phyloP scores from a whole-genome alignment of 805 yeast genomes.

The Suhomyces xylopsoci region DNA sequence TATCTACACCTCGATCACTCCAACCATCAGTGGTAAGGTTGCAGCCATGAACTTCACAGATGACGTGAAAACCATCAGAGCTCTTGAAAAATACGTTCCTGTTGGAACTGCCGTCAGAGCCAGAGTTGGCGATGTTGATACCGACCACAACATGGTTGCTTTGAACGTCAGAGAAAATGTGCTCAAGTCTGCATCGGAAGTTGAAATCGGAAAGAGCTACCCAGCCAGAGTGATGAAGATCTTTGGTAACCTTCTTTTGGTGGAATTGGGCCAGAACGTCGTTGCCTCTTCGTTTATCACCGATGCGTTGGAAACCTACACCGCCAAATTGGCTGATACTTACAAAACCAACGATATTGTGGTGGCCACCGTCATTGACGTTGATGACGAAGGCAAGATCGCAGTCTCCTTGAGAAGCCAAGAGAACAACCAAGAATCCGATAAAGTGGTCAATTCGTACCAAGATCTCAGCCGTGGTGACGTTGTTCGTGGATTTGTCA shows the following conservation, averaged over 20 bases:
- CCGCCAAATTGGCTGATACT: slow-evolving; percentile 47
- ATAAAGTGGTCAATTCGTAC: slow-evolving; percentile 46
- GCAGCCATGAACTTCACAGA: slow-evolving; percentile 62
- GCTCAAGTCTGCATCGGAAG: slow-evolving; percentile 44
- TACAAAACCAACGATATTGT: slow-evolving; percentile 53
- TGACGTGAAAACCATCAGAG: slow-evolving; percentile 43
- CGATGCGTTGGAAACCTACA: slow-evolving; percentile 72
- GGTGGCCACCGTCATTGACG: slow-evolving; percentile 51
- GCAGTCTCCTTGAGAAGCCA: slow-evolving; percentile 61
- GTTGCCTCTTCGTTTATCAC: slow-evolving; percentile 67
- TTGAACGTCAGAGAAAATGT: slow-evolving; percentile 49
- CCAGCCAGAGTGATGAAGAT: slow-evolving; percentile 65
- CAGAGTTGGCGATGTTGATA: slow-evolving; percentile 51
- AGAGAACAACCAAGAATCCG: slow-evolving; percentile 46
- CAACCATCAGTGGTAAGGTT: slow-evolving; percentile 63
- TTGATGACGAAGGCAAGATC: slow-evolving; percentile 54
- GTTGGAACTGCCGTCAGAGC: slow-evolving; percentile 68
- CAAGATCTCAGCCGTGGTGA: slow-evolving; percentile 65
- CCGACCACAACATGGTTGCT: slow-evolving; percentile 48
- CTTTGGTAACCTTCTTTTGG: slow-evolving; percentile 57
- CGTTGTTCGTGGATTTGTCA: slow-evolving; percentile 77
- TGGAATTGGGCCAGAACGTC: slow-evolving; percentile 63
- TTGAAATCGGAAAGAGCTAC: slow-evolving; percentile 50
- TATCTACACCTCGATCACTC: slow-evolving; percentile 68
- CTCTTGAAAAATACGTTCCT: slow-evolving; percentile 59